Base-by-base conservation (phyloP, 2,329 filamentous ascomycete species). In the Aspergillus unguis region DNA sequence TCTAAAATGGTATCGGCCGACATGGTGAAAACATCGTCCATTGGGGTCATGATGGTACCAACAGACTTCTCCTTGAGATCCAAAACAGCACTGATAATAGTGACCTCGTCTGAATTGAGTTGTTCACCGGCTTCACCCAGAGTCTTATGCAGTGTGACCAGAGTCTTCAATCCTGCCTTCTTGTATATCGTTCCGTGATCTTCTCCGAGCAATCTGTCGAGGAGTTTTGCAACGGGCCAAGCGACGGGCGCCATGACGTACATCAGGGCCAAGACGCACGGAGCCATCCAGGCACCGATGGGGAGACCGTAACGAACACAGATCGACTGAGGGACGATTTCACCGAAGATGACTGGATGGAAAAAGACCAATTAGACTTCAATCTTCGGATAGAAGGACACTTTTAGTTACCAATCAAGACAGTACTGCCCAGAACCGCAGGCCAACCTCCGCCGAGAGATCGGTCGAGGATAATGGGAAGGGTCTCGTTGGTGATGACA, bases 171-270 rank as follows among this genome's bases (percentile, higher is more conserved):
- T 0, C 94, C 94, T 56, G 91, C 92, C 77, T 97, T 99, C 76
- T 97, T 97, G 83, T 99, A 99, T 40, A 92, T 85, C 1, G 92
- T 96, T 48, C 92, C 92, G 69, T 97, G 92, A 65, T 97, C 92
- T 72, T 95, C 88, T 56, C 94, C 94, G 3, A 99, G 84, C 6
- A 96, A 81, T 75, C 84, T 90, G 74, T 99, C 94, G 64, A 99
- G 87, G 23, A 99, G 83, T 74, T 97, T 96, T 25, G 94, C 94
- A 5, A 90, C 95, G 2, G 94, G 94, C 87, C 90, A 99, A 42
- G 92, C 91, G 44, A 97, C 78, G 2, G 92, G 91, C 7, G 88
- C 85, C 77, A 95, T 86, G 56, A 96, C 70, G 75, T 92, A 97
- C 94, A 99, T 99, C 62, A 99, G 82, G 27, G 79, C 73, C 25